phyloP scores from a whole-genome alignment of 129 eudicot species.

The Kitagawia praeruptora region DNA sequence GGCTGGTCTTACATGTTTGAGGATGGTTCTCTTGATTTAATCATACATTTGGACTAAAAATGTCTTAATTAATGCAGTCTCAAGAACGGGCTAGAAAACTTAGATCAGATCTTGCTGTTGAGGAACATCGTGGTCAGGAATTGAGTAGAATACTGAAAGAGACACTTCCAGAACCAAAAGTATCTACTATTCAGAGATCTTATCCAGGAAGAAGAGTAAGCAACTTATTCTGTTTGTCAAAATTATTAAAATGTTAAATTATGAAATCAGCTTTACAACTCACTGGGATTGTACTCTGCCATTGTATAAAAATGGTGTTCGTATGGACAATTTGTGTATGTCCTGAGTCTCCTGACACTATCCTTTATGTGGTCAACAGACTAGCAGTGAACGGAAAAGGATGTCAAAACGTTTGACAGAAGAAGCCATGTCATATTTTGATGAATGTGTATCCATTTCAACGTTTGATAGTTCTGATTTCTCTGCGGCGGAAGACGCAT shows the following conservation, averaged over 20 bases:
- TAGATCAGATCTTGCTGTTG: constrained; percentile 77
- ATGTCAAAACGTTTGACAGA: constrained; percentile 84
- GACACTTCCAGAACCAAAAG: constrained; percentile 68
- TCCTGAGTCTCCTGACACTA: background rate
- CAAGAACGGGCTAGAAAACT: constrained; percentile 86
- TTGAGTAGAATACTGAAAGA: constrained; percentile 71
- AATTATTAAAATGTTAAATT: constrained; percentile 4
- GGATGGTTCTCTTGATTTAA: background rate
- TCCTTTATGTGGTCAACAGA: constrained; percentile 36
- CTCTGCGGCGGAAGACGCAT: constrained; percentile 87
- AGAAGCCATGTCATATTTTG: constrained; percentile 95
- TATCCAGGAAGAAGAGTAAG: constrained; percentile 72
- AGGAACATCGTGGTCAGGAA: constrained; percentile 79
- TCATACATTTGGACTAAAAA: background rate
- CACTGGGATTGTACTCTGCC: background rate
- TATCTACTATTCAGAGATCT: constrained; percentile 43
- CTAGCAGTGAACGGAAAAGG: constrained; percentile 74
- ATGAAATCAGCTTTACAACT: background rate
- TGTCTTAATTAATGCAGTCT: too few relatives aligned
- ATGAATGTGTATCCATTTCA: constrained; percentile 93
- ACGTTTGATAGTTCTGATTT: constrained; percentile 96
- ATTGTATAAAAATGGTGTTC: background rate
- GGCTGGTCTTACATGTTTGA: background rate
- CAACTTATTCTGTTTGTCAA: background rate
- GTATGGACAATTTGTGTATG: background rate